A percentile compares a stretch with the other conserved stretches of the same genome.
Evolutionary conservation across 1,284 basidiomycete genomes (phyloP).

Genomic region (Ganoderma sinense): DNA sequence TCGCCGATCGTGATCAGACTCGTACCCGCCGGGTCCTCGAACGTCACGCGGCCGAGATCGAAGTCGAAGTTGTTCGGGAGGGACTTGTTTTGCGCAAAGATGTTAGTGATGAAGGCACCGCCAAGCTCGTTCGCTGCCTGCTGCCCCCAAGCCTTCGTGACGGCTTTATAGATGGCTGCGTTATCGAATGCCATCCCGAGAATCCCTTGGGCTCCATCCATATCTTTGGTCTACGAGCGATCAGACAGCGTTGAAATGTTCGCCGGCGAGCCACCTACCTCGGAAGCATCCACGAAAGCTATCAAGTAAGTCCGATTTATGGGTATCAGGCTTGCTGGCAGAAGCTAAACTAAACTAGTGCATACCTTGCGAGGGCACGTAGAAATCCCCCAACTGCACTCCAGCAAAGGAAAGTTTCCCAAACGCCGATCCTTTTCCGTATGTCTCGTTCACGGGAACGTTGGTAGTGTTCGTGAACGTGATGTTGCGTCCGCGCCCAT

Average conservation of each 20-base stretch:
- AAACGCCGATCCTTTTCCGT: conserved; percentile 33
- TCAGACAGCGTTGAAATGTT: background rate
- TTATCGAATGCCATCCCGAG: conserved; percentile 69
- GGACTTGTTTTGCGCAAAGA: conserved; percentile 18
- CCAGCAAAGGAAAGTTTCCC: conserved; percentile 37
- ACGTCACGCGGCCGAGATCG: conserved; percentile 36
- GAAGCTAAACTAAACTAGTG: background rate
- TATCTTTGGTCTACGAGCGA: background rate
- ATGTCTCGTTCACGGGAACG: conserved; percentile 15
- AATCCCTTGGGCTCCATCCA: conserved; percentile 59
- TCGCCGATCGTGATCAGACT: conserved; percentile 41
- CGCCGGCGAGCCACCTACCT: background rate
- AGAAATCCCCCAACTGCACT: conserved; percentile 34
- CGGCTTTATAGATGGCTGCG: conserved; percentile 55
- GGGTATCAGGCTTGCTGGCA: background rate
- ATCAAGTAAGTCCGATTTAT: conserved; percentile 27
- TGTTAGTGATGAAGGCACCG: conserved; percentile 15
- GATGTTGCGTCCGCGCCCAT: conserved; percentile 15
- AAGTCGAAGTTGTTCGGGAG: conserved; percentile 40
- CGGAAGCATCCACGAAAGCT: conserved; percentile 28
- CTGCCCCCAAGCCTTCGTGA: conserved; percentile 7
- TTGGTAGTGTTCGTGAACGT: conserved; percentile 32
- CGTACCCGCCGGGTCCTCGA: conserved; percentile 29
- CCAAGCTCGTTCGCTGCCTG: conserved; percentile 9
- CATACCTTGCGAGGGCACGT: conserved; percentile 37